Evolutionary conservation across 2,329 filamentous ascomycete species (phyloP).

Genomic region (Ophiostoma triangulosporum): DNA sequence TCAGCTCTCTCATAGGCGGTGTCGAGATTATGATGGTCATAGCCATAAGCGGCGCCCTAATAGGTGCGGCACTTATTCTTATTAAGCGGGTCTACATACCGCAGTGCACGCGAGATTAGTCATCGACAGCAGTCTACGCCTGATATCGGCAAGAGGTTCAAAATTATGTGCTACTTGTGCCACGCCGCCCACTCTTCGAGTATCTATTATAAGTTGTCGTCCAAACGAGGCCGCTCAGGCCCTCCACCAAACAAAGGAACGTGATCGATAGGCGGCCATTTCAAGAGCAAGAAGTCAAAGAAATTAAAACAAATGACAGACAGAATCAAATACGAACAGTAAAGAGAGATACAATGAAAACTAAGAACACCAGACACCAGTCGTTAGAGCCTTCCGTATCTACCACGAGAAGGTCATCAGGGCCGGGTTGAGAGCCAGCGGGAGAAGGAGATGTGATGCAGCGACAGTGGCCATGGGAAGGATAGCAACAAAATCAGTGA

Average conservation of each 20-base stretch:
- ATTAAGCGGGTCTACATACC: background rate
- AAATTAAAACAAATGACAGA: background rate
- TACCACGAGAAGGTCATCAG: constrained; percentile 71
- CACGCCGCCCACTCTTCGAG: too few species aligned
- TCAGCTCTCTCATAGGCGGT: constrained; percentile 3
- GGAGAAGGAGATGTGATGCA: constrained; percentile 54
- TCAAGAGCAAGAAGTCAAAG: too few species aligned
- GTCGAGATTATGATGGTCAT: background rate
- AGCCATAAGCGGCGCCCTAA: background rate
- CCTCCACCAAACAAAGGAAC: background rate
- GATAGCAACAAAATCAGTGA: constrained; percentile 61
- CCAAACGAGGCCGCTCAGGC: too few species aligned
- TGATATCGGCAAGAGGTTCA: too few species aligned
- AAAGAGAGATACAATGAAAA: background rate
- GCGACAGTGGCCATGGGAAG: constrained; percentile 62
- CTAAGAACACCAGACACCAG: background rate
- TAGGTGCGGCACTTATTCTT: background rate
- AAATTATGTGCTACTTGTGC: too few species aligned
- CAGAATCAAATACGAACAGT: background rate
- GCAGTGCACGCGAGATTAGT: too few species aligned
- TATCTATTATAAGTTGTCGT: too few species aligned
- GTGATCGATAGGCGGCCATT: too few species aligned
- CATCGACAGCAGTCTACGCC: too few species aligned
- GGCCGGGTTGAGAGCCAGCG: constrained; percentile 63
- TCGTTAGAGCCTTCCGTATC: background rate